phyloP scores from a whole-genome alignment of 1,284 basidiomycete species.

The Cryptococcus wingfieldii region DNA sequence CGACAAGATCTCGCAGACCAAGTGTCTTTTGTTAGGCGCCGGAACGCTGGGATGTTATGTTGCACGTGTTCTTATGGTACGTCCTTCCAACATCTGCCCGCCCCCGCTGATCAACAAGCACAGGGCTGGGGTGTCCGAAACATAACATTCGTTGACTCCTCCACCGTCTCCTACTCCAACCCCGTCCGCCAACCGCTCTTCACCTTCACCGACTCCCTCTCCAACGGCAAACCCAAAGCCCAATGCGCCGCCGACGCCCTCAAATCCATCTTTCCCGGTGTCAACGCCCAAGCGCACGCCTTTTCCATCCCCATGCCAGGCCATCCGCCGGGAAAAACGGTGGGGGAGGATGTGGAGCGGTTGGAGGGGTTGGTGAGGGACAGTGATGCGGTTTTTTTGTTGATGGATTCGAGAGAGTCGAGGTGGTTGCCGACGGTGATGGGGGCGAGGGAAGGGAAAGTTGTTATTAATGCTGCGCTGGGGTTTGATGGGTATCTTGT shows the following conservation, averaged over 20 bases:
- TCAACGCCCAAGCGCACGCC: constrained; percentile 73
- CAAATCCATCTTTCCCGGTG: constrained; percentile 85
- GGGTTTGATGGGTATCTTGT: constrained; percentile 96
- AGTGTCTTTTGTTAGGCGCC: constrained; percentile 83
- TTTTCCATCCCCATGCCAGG: constrained; percentile 96
- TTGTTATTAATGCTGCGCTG: constrained; percentile 90
- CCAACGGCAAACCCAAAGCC: constrained; percentile 90
- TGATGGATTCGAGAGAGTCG: constrained; percentile 98
- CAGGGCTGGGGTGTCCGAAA: constrained; percentile 92
- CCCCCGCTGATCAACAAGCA: neutral
- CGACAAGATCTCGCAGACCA: constrained; percentile 74
- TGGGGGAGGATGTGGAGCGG: constrained; percentile 57
- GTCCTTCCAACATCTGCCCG: constrained; percentile 16
- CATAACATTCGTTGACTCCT: constrained; percentile 89
- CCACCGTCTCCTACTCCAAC: constrained; percentile 90
- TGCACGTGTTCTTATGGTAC: constrained; percentile 77
- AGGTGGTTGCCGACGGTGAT: constrained; percentile 92
- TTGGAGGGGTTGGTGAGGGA: constrained; percentile 73
- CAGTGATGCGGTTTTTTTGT: constrained; percentile 85
- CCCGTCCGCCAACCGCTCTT: constrained; percentile 95
- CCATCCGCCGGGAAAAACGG: constrained; percentile 67
- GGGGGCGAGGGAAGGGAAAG: constrained; percentile 77
- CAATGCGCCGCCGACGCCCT: constrained; percentile 82
- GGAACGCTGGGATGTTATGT: constrained; percentile 98
- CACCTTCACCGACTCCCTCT: constrained; percentile 88